phyloP scores from a whole-genome alignment of 768 basidiomycete species.

The Guyanaporus albipodus region DNA sequence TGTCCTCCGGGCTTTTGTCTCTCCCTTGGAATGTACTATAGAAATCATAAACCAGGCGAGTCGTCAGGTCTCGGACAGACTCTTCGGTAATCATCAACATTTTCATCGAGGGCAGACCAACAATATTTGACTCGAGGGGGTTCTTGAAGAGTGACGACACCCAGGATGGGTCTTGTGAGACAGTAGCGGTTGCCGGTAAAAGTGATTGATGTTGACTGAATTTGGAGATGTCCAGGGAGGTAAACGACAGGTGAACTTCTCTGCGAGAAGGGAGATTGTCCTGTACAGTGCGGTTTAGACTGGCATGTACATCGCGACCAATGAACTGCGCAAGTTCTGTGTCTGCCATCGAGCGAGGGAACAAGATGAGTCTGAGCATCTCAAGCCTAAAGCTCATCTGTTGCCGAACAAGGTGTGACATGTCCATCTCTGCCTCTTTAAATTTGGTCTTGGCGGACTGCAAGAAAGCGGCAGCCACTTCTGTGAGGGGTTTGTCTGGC shows the following conservation, averaged over 20 bases:
- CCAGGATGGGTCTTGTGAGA: slow-evolving; percentile 51
- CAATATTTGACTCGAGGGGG: slow-evolving; percentile 68
- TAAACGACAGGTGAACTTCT: slow-evolving; percentile 68
- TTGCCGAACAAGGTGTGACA: slow-evolving; percentile 64
- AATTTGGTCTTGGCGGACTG: slow-evolving; percentile 67
- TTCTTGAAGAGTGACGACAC: slow-evolving; percentile 55
- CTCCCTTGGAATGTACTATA: slow-evolving; percentile 62
- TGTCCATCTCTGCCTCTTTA: slow-evolving; percentile 58
- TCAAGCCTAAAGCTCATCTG: slow-evolving; percentile 70
- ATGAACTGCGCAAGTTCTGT: slow-evolving; percentile 73
- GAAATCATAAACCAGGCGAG: slow-evolving; percentile 63
- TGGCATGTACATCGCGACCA: slow-evolving; percentile 64
- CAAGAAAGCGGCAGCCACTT: slow-evolving; percentile 84
- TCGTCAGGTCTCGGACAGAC: slow-evolving; percentile 35
- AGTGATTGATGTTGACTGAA: slow-evolving; percentile 59
- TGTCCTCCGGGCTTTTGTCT: slow-evolving; percentile 60
- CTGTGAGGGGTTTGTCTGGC: slow-evolving; percentile 76
- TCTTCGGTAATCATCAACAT: slow-evolving; percentile 80
- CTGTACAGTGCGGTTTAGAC: slow-evolving; percentile 59
- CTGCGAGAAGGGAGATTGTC: slow-evolving; percentile 50
- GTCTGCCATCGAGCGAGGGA: slow-evolving; percentile 78
- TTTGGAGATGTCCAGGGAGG: slow-evolving; percentile 72
- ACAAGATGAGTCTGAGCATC: slow-evolving; percentile 64
- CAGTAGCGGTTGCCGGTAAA: slow-evolving; percentile 36
- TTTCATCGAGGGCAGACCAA: slow-evolving; percentile 76